phyloP scores from a whole-genome alignment of 2,329 filamentous ascomycete genomes.

The Colletotrichum sp. region DNA sequence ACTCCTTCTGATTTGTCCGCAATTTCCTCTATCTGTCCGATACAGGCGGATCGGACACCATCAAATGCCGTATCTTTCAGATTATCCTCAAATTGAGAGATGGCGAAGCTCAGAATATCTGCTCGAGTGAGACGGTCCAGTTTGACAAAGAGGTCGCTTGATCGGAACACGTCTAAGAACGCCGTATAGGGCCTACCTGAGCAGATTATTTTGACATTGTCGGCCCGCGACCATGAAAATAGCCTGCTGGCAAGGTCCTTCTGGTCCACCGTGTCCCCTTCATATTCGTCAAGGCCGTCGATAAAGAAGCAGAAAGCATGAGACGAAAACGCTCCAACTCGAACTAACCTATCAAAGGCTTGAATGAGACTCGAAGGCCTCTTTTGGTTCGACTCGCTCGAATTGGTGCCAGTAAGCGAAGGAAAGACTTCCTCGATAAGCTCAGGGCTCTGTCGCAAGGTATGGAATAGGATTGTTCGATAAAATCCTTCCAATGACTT shows the following conservation, averaged over 20 bases:
- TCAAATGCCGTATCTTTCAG: neutral
- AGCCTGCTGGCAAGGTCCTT: neutral
- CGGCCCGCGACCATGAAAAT: neutral
- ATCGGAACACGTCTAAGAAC: neutral
- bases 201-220: neutral
- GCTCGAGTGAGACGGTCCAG: neutral
- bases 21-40: rapidly evolving
- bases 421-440: neutral
- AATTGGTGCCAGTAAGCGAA: rapidly evolving
- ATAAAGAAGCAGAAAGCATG: neutral
- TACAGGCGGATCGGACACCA: neutral
- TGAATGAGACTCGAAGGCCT: neutral
- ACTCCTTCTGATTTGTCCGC: neutral
- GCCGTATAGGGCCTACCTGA: neutral
- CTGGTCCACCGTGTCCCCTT: rapidly evolving
- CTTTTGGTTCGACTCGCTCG: rapidly evolving
- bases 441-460: neutral
- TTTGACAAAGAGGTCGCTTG: too few relatives aligned
- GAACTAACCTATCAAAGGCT: neutral
- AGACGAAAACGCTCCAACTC: rapidly evolving
- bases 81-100: neutral
- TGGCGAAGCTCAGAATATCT: neutral
- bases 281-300: neutral
- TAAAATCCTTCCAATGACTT: neutral
- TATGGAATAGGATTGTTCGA: rapidly evolving